Evolutionary conservation across 2,329 filamentous ascomycete genomes (phyloP).

Genomic region (Botrytis cinerea): DNA sequence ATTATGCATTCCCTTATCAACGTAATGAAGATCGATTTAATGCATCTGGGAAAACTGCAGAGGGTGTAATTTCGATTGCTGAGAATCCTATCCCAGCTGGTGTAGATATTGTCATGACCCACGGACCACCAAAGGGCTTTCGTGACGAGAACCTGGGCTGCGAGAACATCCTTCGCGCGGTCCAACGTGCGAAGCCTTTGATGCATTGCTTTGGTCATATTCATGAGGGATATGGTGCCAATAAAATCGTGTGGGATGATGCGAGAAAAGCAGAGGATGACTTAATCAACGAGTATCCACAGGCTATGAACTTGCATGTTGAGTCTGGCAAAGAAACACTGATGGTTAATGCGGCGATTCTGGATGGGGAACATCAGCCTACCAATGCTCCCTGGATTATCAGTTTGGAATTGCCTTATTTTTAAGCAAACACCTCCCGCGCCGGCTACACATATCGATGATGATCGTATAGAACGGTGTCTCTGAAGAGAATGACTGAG

Average conservation of each 20-base stretch:
- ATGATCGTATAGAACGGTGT: too few relatives aligned
- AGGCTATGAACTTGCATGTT: conserved; percentile 39
- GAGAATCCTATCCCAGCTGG: conserved; percentile 47
- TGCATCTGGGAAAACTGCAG: conserved; percentile 23
- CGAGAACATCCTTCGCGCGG: conserved; percentile 53
- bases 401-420: background rate
- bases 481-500: too few relatives aligned
- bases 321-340: conserved; percentile 51
- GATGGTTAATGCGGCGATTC: conserved; percentile 61
- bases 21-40: conserved; percentile 38
- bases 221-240: conserved; percentile 61
- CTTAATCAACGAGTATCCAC: conserved; percentile 43
- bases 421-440: background rate
- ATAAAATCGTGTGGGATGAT: conserved; percentile 49
- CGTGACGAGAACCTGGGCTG: conserved; percentile 62
- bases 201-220: conserved; percentile 65
- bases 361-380: conserved; percentile 46
- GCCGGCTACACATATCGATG: too few relatives aligned
- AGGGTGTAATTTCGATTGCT: conserved; percentile 28
- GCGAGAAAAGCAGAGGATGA: conserved; percentile 34
- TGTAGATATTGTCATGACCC: conserved; percentile 59
- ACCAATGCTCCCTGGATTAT: conserved; percentile 53
- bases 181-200: conserved; percentile 51
- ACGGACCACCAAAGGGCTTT: conserved; percentile 56
- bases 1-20: conserved; percentile 40